These are phyloP conservation scores for Umbelopsis sp. DNA, from an alignment of 371 early-diverging fungal genomes.

Conservation along the genomic window DNA sequence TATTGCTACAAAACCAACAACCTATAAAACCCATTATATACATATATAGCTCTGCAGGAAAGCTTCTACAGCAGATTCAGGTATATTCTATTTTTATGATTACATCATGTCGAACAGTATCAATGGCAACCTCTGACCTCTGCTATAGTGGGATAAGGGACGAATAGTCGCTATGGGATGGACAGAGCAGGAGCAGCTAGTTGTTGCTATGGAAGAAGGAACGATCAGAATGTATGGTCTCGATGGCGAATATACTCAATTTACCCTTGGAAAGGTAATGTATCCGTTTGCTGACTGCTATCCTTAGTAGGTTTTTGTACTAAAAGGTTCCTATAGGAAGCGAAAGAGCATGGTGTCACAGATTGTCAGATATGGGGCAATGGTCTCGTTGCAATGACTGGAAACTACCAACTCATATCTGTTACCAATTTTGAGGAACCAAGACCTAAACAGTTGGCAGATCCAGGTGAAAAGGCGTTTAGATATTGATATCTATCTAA, in stretches of 20 bases:
- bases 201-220: constrained; percentile 91
- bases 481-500: no score
- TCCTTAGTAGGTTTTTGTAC: neutral
- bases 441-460: constrained; percentile 77
- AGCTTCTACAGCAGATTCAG: constrained; percentile 83
- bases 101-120: no score
- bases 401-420: constrained; percentile 77
- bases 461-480: constrained; percentile 50
- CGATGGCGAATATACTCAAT: constrained; percentile 78
- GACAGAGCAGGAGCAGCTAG: constrained; percentile 84
- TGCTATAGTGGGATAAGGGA: constrained; percentile 84
- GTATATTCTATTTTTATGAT: constrained; percentile 33
- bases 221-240: constrained; percentile 81
- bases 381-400: constrained; percentile 89
- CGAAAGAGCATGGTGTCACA: constrained; percentile 76
- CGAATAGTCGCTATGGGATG: constrained; percentile 90
- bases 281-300: neutral
- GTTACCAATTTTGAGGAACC: constrained; percentile 88
- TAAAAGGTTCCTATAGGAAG: constrained; percentile 57
- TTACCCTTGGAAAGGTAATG: constrained; percentile 80
- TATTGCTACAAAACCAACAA: constrained; percentile 73
- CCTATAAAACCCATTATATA: constrained; percentile 79
- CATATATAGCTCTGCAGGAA: constrained; percentile 87
- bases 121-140: neutral
- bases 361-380: constrained; percentile 88